Evolutionary conservation across 208 protist species (phyloP).

Genomic region (Wallacemonas sp.): DNA sequence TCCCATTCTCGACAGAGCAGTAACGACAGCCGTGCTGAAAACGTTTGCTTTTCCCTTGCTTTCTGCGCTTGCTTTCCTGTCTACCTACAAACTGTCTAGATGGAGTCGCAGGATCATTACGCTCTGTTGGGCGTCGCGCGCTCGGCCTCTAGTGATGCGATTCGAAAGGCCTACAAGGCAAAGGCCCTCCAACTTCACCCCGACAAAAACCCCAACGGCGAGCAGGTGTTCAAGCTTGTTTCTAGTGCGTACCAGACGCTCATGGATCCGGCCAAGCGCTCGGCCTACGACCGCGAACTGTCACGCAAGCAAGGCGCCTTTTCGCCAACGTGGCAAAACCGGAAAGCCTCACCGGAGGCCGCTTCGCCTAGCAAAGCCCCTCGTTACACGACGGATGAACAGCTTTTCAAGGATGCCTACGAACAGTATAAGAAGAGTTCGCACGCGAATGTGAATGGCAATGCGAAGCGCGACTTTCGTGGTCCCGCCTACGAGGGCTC

Average conservation of each 20-base stretch:
- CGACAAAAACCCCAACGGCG: slow-evolving; percentile 91
- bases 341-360: slow-evolving; percentile 6
- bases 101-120: slow-evolving; percentile 77
- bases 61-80: slow-evolving; percentile 9
- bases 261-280: slow-evolving; percentile 64
- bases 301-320: slow-evolving; percentile 44
- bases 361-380: slow-evolving; percentile 20
- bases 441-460: slow-evolving; percentile 13
- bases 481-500: slow-evolving; percentile 43
- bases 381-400: slow-evolving; percentile 61
- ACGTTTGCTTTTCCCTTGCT: too few species aligned
- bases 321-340: slow-evolving; percentile 15
- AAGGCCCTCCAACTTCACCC: slow-evolving; percentile 85
- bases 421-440: slow-evolving; percentile 78
- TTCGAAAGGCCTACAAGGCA: slow-evolving; percentile 84
- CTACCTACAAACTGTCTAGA: slow-evolving; percentile 27
- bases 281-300: slow-evolving; percentile 77
- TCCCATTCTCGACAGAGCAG: too few species aligned
- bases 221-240: slow-evolving; percentile 77
- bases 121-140: slow-evolving; percentile 69
- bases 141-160: slow-evolving; percentile 72
- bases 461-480: slow-evolving; percentile 35
- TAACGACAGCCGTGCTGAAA: too few species aligned
- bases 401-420: slow-evolving; percentile 81
- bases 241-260: slow-evolving; percentile 84